phyloP scores from a whole-genome alignment of 2,329 filamentous ascomycete genomes.

The Colletotrichum lupini region DNA sequence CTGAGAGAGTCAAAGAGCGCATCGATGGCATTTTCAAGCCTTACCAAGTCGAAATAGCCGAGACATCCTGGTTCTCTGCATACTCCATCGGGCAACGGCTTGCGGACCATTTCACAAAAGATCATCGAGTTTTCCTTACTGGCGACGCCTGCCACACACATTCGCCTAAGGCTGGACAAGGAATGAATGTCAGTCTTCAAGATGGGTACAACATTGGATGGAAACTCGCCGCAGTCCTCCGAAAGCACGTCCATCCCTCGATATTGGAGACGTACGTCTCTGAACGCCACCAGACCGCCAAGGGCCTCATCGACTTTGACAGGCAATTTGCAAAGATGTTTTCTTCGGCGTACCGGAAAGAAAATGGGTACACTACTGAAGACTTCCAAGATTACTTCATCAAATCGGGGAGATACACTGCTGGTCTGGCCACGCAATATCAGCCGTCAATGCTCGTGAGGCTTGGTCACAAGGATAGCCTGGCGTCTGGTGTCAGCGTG shows the following conservation, averaged over 20 bases:
- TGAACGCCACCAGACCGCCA: conserved; percentile 86
- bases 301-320: conserved; percentile 87
- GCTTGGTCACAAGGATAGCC: conserved; percentile 43
- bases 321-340: conserved; percentile 91
- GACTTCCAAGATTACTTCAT: conserved; percentile 68
- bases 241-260: conserved; percentile 78
- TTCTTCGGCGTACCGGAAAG: conserved; percentile 59
- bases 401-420: conserved; percentile 67
- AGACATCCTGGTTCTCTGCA: conserved; percentile 78
- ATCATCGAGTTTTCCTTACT: conserved; percentile 77
- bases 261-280: conserved; percentile 87
- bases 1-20: conserved; percentile 65
- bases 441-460: conserved; percentile 58
- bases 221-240: conserved; percentile 93
- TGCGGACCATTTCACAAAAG: conserved; percentile 73
- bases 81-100: conserved; percentile 83
- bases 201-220: conserved; percentile 91
- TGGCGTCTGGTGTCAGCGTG: conserved; percentile 55
- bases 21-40: conserved; percentile 62
- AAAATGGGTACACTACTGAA: conserved; percentile 54
- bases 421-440: conserved; percentile 68
- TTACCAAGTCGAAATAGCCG: conserved; percentile 68
- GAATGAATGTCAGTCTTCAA: conserved; percentile 83
- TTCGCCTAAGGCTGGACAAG: conserved; percentile 79
- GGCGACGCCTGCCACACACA: conserved; percentile 84